phyloP scores from a whole-genome alignment of 225 moss, liverwort and hornwort genomes.

The Marchantia polymorpha region DNA sequence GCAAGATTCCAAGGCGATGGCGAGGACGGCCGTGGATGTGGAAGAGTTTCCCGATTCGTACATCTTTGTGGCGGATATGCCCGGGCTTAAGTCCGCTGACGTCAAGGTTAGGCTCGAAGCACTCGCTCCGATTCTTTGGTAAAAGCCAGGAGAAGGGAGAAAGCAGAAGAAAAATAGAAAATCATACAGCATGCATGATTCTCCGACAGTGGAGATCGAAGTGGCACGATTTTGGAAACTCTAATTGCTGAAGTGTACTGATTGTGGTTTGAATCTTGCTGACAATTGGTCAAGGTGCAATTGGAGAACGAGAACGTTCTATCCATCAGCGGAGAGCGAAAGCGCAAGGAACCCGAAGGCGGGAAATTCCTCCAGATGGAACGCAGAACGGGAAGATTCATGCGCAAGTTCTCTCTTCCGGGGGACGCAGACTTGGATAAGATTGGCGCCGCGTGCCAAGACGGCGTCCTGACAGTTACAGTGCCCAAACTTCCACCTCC shows the following conservation, averaged over 20 bases:
- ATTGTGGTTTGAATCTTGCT: not conserved
- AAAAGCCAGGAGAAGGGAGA: not conserved
- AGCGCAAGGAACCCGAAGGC: slow-evolving; percentile 29
- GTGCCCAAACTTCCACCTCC: slow-evolving; percentile 45
- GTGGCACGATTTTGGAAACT: not conserved
- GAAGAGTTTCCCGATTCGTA: slow-evolving; percentile 42
- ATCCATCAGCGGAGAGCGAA: slow-evolving; percentile 39
- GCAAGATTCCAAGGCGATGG: slow-evolving; percentile 51
- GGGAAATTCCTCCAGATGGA: slow-evolving; percentile 45
- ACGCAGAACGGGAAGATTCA: slow-evolving; percentile 38
- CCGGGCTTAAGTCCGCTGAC: slow-evolving; percentile 48
- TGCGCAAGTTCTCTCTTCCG: slow-evolving; percentile 43
- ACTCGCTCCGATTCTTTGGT: not conserved
- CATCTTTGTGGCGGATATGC: slow-evolving; percentile 49
- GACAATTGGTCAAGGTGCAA: slow-evolving; percentile 30
- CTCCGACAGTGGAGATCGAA: not conserved
- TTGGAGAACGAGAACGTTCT: slow-evolving; percentile 50
- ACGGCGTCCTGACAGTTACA: slow-evolving; percentile 49
- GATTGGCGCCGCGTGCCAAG: slow-evolving; percentile 37
- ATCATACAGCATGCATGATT: not conserved
- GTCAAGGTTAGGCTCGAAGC: slow-evolving; percentile 27
- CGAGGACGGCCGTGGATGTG: slow-evolving; percentile 47
- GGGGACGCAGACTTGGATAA: slow-evolving; percentile 40
- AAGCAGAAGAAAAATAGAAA: not conserved
- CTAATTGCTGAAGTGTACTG: too few relatives aligned